Base-by-base conservation (phyloP, 495 filamentous ascomycete species). In the Penicillium antarcticum region DNA sequence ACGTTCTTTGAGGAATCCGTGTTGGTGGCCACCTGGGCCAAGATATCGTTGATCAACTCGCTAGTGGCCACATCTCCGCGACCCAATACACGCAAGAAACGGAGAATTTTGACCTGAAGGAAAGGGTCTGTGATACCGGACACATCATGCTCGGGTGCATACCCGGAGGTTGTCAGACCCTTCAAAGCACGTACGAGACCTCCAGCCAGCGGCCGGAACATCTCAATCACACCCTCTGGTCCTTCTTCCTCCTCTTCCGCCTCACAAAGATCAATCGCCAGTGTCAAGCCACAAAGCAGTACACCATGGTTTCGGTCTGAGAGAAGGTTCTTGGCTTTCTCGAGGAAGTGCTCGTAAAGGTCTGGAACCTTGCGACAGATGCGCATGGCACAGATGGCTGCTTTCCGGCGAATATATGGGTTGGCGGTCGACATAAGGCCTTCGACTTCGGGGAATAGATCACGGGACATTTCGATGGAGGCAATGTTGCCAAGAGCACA, bases 41-140 rank as follows among this genome's bases (percentile, higher is more conserved):
- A 74, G 52, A 98, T 97, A 66, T 98, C 94, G 69, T 97, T 98
- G 71, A 98, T 97, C 65, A 95, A 84, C 70, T 98, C 94, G 62
- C 91, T 97, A 8, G 90, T 92, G 49, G 89, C 80, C 19, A 85
- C 76, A 72, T 98, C 91, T 36, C 94, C 94, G 48, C 90, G 85
- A 16, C 85, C 91, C 17, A 98, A 75, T 6, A 95, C 87, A 49
- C 92, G 80, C 39, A 98, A 77, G 46, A 98, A 70, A 42, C 85
- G 83, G 45, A 98, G 73, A 43, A 98, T 91, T 77, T 97, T 97
- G 69, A 95, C 91, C 68, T 98, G 94, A 35, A 98, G 70, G 76
- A 98, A 98, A n/a, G 94, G 94, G 73, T 98, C 94, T 26, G 95
- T 95, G 52, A 98, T 96, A 16, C 94, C 94, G 12, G 91, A 95